Conservation (phyloP, 352 stramenopile genomes). For the Achlya hypogyna region DNA sequence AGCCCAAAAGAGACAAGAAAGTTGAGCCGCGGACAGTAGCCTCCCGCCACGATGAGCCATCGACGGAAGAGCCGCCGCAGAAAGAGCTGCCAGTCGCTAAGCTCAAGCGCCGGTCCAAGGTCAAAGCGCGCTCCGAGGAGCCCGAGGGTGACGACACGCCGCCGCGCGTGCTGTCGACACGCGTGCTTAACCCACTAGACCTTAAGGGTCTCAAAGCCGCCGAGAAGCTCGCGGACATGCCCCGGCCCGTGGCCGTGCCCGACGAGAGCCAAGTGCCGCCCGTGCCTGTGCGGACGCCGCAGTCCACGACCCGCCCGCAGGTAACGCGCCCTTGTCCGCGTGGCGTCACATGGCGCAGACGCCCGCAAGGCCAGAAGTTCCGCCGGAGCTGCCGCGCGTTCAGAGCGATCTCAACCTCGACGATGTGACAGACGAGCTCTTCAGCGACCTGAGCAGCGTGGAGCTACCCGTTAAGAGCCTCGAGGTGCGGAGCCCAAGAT, state of each 20-base stretch:
- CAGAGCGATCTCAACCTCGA: neutral
- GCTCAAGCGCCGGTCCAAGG: neutral
- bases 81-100: neutral
- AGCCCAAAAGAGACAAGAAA: neutral
- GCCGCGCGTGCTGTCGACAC: neutral
- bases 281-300: neutral
- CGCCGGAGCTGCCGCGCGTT: neutral
- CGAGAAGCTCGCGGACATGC: neutral
- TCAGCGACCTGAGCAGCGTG: neutral
- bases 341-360: neutral
- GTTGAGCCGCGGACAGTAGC: neutral
- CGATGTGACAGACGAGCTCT: neutral
- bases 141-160: neutral
- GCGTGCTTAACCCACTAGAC: neutral
- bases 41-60: too few relatives aligned
- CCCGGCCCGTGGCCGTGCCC: neutral
- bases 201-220: neutral
- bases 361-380: neutral
- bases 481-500: neutral
- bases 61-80: neutral
- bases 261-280: neutral
- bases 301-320: neutral
- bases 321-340: neutral
- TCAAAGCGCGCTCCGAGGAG: neutral
- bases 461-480: neutral